Evolutionary conservation across 2,329 filamentous ascomycete species (phyloP).

Genomic region (Ophiognomonia clavigignenti-juglandacearum): DNA sequence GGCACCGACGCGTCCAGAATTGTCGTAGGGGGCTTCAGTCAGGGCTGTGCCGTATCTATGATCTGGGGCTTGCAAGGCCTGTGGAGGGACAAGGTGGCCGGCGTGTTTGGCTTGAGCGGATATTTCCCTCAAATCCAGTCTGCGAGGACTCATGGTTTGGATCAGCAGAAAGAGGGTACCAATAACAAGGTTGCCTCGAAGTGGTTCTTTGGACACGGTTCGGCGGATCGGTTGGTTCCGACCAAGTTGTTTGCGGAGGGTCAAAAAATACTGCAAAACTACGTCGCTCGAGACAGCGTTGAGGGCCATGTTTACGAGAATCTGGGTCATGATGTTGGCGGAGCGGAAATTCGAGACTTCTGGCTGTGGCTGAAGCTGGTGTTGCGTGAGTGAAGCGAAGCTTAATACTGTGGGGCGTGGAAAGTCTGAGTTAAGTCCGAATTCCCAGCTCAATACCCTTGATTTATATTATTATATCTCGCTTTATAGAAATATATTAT

Average conservation of each 20-base stretch:
- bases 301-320: conserved; percentile 10
- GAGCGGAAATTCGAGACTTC: conserved; percentile 4
- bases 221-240: conserved; percentile 1
- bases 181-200: not conserved
- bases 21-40: conserved; percentile 10
- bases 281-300: not conserved
- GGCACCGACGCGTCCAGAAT: conserved; percentile 6
- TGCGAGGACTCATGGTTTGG: not conserved
- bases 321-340: conserved; percentile 6
- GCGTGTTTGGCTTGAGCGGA: conserved; percentile 10
- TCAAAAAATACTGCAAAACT: conserved; percentile 9
- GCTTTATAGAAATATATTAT: too few species aligned
- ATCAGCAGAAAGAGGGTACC: not conserved
- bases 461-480: too few species aligned
- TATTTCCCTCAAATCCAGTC: conserved; percentile 6
- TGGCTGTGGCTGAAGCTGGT: conserved; percentile 12
- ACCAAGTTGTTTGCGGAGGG: conserved; percentile 6
- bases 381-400: not conserved
- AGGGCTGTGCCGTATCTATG: conserved; percentile 12
- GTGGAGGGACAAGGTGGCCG: conserved; percentile 6
- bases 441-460: too few species aligned
- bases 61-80: conserved; percentile 6
- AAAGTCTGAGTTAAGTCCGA: too few species aligned
- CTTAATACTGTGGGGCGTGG: too few species aligned
- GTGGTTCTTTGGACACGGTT: conserved; percentile 12